Evolutionary conservation across 164 flowering plant species (phyloP), one percentile per base, ranked within the genome.

Genomic region (Sedum album): DNA sequence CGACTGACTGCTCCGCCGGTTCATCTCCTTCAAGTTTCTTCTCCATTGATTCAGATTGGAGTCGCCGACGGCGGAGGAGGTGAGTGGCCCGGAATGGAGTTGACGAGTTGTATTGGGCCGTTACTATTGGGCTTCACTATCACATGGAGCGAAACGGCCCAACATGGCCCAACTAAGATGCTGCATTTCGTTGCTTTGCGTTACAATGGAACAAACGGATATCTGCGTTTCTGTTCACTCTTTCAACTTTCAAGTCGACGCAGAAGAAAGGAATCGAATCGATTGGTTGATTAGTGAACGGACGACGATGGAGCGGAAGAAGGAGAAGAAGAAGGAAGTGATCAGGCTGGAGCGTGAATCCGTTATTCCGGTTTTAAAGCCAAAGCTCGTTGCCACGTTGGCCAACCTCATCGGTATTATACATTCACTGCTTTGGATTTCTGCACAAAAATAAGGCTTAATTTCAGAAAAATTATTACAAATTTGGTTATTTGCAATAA

Each of bases 361-460:
- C 0, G 96, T 90, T 7, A 82, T 88, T 73, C 87, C 91, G 7
- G 71, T 88, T 70, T 71, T 84, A 64, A 90, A 88, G 77, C 96
- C 96, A 1, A 88, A 74, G 81, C 78, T 90, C 65, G 77, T 85
- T 48, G 82, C 86, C 89, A 77, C 85, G 61, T 72, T 94, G 78
- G 93, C 93, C 74, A 80, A 86, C 48, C 91, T 88, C 73, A 88
- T 94, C 65, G 95, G 98, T 93, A 68, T 20, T 44, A n/a, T n/a
- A n/a, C n/a, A n/a, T n/a, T n/a, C n/a, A n/a, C n/a, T n/a, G n/a
- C n/a, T n/a, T n/a, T n/a, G n/a, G n/a, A n/a, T n/a, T n/a, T n/a
- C n/a, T n/a, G n/a, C n/a, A n/a, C n/a, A n/a, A n/a, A n/a, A n/a
- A n/a, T n/a, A n/a, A n/a, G n/a, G n/a, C n/a, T n/a, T n/a, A n/a